These are phyloP conservation scores for Globisporangium megalacanthum DNA, from an alignment of 352 stramenopile species.

Conservation along the genomic window DNA sequence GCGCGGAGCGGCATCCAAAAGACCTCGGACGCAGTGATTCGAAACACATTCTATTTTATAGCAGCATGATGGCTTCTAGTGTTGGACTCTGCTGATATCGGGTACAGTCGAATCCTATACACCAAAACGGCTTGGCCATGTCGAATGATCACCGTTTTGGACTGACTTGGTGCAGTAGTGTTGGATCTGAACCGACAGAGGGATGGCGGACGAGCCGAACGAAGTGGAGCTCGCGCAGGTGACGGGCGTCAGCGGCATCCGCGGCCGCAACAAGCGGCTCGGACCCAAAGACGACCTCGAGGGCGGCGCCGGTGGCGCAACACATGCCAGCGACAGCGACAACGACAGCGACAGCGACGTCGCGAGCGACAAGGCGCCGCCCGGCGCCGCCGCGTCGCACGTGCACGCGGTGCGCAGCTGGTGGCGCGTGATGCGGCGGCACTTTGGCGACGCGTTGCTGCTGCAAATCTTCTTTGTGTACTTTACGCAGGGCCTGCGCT, in stretches of 20 bases:
- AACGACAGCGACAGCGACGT: slow-evolving; percentile 8
- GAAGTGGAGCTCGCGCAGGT: slow-evolving; percentile 15
- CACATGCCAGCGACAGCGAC: slow-evolving; percentile 4
- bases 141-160: not conserved
- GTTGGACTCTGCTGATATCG: too few species aligned
- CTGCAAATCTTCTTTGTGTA: slow-evolving; percentile 84
- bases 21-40: too few species aligned
- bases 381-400: slow-evolving; percentile 13
- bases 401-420: slow-evolving; percentile 42
- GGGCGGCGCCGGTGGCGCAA: slow-evolving; percentile 9
- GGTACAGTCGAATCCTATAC: too few species aligned
- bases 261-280: slow-evolving; percentile 50
- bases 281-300: slow-evolving; percentile 12
- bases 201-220: slow-evolving; percentile 33
- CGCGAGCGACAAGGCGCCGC: slow-evolving; percentile 7
- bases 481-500: slow-evolving; percentile 75
- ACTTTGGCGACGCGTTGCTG: slow-evolving; percentile 64
- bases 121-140: not conserved
- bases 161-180: not conserved
- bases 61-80: too few species aligned
- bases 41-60: not conserved
- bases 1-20: slow-evolving; percentile 36
- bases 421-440: slow-evolving; percentile 51
- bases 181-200: not conserved
- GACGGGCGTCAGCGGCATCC: slow-evolving; percentile 34